Percentiles rank a stretch among this genome's conserved stretches.
These are phyloP conservation scores for Capsicum rhomboideum DNA, from an alignment of 257 asterid genomes.

Conservation along the genomic window DNA sequence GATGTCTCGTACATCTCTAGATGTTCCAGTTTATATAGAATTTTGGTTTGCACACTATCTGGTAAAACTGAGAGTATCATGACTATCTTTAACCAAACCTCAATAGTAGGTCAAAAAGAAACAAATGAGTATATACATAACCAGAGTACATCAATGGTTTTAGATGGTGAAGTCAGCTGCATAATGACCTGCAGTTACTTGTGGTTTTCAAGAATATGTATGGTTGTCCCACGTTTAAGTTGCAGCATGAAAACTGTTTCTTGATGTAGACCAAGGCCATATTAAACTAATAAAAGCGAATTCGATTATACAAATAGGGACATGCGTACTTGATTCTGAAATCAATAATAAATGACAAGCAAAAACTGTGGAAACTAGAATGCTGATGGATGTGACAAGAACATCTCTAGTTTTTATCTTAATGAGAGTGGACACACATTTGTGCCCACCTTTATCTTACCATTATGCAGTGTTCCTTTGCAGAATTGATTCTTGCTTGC, in stretches of 20 bases:
- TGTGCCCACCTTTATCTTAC: not conserved
- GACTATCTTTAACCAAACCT: not conserved
- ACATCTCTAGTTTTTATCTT: not conserved
- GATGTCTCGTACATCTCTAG: not conserved
- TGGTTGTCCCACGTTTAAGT: not conserved
- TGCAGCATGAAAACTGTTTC: not conserved
- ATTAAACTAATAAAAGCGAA: not conserved
- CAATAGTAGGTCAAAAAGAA: not conserved
- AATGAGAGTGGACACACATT: not conserved
- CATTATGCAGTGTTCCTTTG: not conserved
- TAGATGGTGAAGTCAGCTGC: not conserved
- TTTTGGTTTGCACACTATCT: not conserved
- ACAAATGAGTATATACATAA: not conserved
- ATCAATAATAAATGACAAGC: not conserved
- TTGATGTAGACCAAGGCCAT: not conserved
- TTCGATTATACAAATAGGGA: not conserved
- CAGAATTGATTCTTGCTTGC: constrained; percentile 7
- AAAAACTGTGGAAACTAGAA: not conserved
- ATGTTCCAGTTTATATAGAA: not conserved
- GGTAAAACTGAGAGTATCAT: not conserved
- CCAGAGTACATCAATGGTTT: not conserved
- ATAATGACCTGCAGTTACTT: not conserved
- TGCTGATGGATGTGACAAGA: not conserved
- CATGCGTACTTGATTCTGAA: not conserved
- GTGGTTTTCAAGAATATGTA: not conserved